These are phyloP conservation scores for Pestalotiopsis sp. DNA, from an alignment of 2,329 filamentous ascomycete genomes.

Conservation along the genomic window DNA sequence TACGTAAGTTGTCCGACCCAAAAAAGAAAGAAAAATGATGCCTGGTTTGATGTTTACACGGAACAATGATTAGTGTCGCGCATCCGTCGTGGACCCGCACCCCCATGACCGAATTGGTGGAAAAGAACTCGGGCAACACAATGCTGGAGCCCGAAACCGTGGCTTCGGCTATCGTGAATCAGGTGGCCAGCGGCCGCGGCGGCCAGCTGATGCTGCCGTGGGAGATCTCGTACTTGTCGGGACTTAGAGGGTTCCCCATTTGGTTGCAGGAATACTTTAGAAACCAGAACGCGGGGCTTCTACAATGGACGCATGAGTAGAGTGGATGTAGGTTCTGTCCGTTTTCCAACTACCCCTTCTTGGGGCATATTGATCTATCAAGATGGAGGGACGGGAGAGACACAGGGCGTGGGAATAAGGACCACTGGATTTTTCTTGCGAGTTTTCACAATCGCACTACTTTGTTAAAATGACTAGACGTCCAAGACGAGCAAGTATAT, in stretches of 20 bases:
- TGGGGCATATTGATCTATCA: background rate
- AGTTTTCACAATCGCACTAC: too few species aligned
- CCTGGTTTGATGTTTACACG: background rate
- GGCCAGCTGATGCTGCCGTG: background rate
- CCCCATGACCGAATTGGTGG: background rate
- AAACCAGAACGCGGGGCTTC: background rate
- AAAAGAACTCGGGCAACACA: background rate
- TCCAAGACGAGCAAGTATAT: background rate
- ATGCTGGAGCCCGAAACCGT: background rate
- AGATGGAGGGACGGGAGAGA: too few species aligned
- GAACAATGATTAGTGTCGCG: background rate
- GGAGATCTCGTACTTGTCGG: background rate
- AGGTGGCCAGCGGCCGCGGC: background rate
- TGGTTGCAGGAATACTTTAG: constrained; percentile 2
- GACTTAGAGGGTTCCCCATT: background rate
- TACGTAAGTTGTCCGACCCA: background rate
- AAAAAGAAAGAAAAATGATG: background rate
- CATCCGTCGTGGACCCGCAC: background rate
- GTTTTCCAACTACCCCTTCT: background rate
- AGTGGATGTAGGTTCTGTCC: background rate
- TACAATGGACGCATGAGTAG: background rate
- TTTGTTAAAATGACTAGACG: too few species aligned
- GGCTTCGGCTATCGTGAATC: background rate
- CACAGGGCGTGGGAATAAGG: too few species aligned
- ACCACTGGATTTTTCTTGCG: too few species aligned